Conservation (phyloP, 2,329 filamentous ascomycete genomes). For the Coniella vitis region DNA sequence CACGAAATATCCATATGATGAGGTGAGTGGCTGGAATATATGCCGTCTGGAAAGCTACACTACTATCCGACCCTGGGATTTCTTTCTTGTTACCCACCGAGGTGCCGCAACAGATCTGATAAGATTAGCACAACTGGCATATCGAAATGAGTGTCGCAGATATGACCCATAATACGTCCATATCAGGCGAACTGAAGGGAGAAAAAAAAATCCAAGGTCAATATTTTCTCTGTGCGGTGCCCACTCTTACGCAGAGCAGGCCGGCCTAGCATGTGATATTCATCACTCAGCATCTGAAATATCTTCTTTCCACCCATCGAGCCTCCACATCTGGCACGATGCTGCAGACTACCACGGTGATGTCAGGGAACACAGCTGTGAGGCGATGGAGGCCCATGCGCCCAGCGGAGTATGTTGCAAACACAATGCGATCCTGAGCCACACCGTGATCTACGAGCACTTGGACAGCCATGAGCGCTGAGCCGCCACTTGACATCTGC, state of each 20-base stretch:
- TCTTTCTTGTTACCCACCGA: not conserved
- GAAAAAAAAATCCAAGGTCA: not conserved
- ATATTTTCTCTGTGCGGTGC: not conserved
- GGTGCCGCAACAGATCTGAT: too few species aligned
- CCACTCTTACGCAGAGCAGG: not conserved
- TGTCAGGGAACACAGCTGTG: constrained; percentile 79
- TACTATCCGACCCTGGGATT: not conserved
- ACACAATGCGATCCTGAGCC: constrained; percentile 72
- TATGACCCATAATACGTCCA: too few species aligned
- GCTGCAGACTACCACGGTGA: constrained; percentile 79
- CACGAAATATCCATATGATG: too few species aligned
- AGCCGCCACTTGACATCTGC: constrained; percentile 89
- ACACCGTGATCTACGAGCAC: constrained; percentile 95
- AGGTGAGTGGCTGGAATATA: too few species aligned
- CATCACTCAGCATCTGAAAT: constrained; percentile 72
- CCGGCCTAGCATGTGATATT: too few species aligned
- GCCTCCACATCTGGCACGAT: constrained; percentile 76
- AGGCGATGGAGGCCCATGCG: constrained; percentile 76
- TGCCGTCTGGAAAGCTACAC: too few species aligned
- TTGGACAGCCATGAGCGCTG: constrained; percentile 85
- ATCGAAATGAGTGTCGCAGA: not conserved
- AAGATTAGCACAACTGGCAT: not conserved
- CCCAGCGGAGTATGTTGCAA: constrained; percentile 89
- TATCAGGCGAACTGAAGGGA: too few species aligned
- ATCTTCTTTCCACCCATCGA: constrained; percentile 83